These are phyloP conservation scores for Raffaelea arxii DNA, from an alignment of 2,329 filamentous ascomycete genomes.

Conservation along the genomic window DNA sequence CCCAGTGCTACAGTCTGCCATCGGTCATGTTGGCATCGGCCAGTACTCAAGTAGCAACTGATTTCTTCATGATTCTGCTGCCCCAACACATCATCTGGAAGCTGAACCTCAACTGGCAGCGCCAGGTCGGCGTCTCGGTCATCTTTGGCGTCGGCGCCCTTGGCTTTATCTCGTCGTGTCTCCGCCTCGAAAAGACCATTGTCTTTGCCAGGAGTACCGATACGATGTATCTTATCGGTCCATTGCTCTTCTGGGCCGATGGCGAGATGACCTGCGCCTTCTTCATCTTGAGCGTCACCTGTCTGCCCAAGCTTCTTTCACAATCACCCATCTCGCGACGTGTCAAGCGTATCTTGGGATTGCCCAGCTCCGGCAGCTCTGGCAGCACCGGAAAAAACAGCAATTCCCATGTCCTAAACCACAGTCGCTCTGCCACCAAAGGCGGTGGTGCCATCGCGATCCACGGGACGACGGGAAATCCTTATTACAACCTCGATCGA, in stretches of 20 bases:
- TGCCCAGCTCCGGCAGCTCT: not conserved
- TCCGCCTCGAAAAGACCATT: not conserved
- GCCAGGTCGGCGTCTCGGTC: slow-evolving; percentile 20
- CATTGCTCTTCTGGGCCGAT: slow-evolving; percentile 31
- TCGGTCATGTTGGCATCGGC: slow-evolving; percentile 20
- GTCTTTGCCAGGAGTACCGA: slow-evolving; percentile 17
- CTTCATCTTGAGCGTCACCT: slow-evolving; percentile 17
- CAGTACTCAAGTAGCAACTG: slow-evolving; percentile 22
- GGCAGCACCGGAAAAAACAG: too few species aligned
- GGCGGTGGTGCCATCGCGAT: not conserved
- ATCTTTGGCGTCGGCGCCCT: slow-evolving; percentile 23
- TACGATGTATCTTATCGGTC: slow-evolving; percentile 26
- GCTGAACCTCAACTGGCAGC: slow-evolving; percentile 20
- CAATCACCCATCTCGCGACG: not conserved
- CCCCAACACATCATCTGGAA: slow-evolving; percentile 25
- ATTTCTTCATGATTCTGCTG: slow-evolving; percentile 22
- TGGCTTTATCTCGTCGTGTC: slow-evolving; percentile 13
- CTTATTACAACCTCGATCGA: not conserved
- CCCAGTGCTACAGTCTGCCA: slow-evolving; percentile 20
- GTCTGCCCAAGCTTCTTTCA: slow-evolving; percentile 8
- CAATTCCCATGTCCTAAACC: not conserved
- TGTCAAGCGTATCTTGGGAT: not conserved
- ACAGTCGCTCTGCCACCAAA: not conserved
- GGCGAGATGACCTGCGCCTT: slow-evolving; percentile 36
- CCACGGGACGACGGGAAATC: not conserved